Conservation (phyloP, 2,329 filamentous ascomycete genomes). For the Lecanicillium sp. region DNA sequence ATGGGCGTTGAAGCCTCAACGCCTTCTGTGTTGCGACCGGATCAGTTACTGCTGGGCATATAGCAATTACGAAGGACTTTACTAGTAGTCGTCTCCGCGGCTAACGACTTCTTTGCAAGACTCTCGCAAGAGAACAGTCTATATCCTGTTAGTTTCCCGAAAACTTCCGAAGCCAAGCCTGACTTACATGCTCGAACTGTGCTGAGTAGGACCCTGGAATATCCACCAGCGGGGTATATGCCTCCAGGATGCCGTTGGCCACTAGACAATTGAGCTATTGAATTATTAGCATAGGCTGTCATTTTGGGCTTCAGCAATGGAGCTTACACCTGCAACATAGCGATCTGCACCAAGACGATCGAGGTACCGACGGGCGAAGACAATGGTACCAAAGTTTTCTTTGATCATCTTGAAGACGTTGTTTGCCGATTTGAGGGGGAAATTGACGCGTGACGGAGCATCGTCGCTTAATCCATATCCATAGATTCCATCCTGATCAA, state of each 20-base stretch:
- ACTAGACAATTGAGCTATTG: conserved; percentile 51
- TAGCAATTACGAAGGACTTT: no score
- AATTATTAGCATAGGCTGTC: background rate
- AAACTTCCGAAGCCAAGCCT: background rate
- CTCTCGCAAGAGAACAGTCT: conserved; percentile 43
- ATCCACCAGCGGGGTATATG: conserved; percentile 52
- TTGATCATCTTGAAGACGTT: conserved; percentile 52
- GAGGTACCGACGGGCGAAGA: conserved; percentile 57
- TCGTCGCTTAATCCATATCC: conserved; percentile 42
- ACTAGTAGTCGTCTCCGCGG: conserved; percentile 46
- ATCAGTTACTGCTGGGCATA: background rate
- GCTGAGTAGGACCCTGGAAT: conserved; percentile 55
- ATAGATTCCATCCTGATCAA: conserved; percentile 38
- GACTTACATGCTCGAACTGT: conserved; percentile 52
- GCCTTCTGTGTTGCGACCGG: conserved; percentile 7
- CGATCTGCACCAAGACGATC: conserved; percentile 56
- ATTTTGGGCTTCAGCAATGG: rapidly evolving
- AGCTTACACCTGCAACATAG: conserved; percentile 51
- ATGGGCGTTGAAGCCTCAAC: conserved; percentile 4
- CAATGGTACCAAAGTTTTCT: conserved; percentile 56
- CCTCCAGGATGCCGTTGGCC: conserved; percentile 49
- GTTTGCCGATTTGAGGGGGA: conserved; percentile 48
- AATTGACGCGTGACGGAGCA: conserved; percentile 27
- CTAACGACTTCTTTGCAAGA: conserved; percentile 45
- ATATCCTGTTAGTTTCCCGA: conserved; percentile 8